Base-by-base conservation (phyloP, 78 protist genomes). In the Trichosphaerium sp. region DNA sequence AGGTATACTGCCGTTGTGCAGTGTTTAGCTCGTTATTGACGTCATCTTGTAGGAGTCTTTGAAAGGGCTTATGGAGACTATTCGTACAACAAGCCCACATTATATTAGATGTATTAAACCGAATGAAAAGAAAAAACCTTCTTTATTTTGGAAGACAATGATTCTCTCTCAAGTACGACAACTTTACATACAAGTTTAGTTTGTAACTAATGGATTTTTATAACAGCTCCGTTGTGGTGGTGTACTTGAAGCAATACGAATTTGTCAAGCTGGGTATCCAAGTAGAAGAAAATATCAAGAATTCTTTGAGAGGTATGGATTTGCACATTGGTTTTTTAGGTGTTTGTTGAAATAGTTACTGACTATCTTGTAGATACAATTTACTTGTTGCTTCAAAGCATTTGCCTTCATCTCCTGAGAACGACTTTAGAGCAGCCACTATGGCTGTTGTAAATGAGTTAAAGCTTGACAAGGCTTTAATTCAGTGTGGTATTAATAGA, bases 61-160 rank as follows among this genome's bases (percentile, higher is more conserved):
- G 21, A 58, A 65, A 8, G 60, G 64, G 6, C 62, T 89, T 2
- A 76, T 84, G 88, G 65, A 55, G 44, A 56, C 71, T 0, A 80
- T 89, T 29, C 59, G 74, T 25, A 37, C 52, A 6, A 81, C 94
- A 2, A 51, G 68, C 8, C 94, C 94, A 25, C 86, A 83, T 51
- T 90, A 78, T 43, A 69, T 90, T 11, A 73, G 95, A 54, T 90
- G 95, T 63, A 57, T 90, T 44, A 89, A 89, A 66, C 94, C 94
- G 18, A 85, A 89, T 67, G 74, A 54, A 12, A 71, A 41, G 56
- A 84, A 89, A 56, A 11, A 63, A 37, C 84, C 82, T 31, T 41
- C 39, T 18, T 43, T 59, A 1, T 70, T 58, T 7, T 69, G 61
- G 35, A 58, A 40, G 21, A 75, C 37, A 37, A n/a, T 72, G 35